Conservation (phyloP, 768 basidiomycete species). For the Vararia minispora region DNA sequence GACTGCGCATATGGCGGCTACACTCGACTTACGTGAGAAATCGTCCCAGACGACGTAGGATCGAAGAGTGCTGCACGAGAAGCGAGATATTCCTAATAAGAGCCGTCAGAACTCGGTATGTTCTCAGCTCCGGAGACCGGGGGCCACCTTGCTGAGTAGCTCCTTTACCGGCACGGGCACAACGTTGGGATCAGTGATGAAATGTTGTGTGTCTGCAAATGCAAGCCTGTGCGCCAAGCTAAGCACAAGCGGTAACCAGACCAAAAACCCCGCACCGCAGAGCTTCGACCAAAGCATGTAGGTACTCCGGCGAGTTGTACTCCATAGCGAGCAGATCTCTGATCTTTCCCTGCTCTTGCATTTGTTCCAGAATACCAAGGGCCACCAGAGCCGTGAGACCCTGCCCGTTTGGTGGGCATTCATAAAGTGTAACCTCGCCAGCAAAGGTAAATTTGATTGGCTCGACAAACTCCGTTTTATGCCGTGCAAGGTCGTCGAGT, state of each 20-base stretch:
- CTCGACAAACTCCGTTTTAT: slow-evolving; percentile 68
- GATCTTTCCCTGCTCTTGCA: slow-evolving; percentile 65
- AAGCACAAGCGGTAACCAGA: background rate
- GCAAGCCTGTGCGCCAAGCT: slow-evolving; percentile 24
- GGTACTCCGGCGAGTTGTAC: slow-evolving; percentile 84
- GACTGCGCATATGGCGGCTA: background rate
- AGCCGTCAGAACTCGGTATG: too few relatives aligned
- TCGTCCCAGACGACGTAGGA: too few relatives aligned
- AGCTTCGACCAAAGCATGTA: slow-evolving; percentile 81
- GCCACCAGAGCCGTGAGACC: slow-evolving; percentile 91
- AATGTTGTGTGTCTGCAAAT: slow-evolving; percentile 85
- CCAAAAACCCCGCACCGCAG: slow-evolving; percentile 49
- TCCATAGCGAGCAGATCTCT: slow-evolving; percentile 68
- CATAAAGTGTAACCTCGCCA: slow-evolving; percentile 79
- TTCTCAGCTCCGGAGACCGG: too few relatives aligned
- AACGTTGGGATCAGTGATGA: slow-evolving; percentile 85
- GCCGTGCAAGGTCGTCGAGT: slow-evolving; percentile 83
- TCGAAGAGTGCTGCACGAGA: slow-evolving; percentile 75
- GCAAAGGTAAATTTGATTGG: slow-evolving; percentile 89
- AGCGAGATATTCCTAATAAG: slow-evolving; percentile 67
- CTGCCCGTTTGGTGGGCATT: slow-evolving; percentile 98
- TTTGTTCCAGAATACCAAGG: slow-evolving; percentile 81
- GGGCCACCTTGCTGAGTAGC: slow-evolving; percentile 68
- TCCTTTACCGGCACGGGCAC: slow-evolving; percentile 68
- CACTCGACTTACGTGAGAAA: slow-evolving; percentile 40